A percentile compares a stretch with the other conserved stretches of the same genome.
Evolutionary conservation across 768 basidiomycete species (phyloP).

Genomic region (Russula brevipes): DNA sequence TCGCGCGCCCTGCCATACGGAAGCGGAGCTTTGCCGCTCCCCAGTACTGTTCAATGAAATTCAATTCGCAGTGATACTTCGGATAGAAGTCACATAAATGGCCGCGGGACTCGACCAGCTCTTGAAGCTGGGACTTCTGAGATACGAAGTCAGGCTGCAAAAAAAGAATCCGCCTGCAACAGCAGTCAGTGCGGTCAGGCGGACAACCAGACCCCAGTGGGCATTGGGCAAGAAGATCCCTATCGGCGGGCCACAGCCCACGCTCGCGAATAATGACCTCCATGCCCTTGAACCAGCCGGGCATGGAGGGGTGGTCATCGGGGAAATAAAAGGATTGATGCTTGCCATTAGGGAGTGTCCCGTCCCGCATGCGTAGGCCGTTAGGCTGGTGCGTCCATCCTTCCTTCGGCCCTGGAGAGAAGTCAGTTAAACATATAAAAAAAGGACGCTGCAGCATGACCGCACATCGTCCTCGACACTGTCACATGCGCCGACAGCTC

Average conservation of each 20-base stretch:
- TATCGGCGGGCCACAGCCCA: too few relatives aligned
- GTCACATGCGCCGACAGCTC: too few relatives aligned
- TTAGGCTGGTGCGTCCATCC: background rate
- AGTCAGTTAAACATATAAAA: too few relatives aligned
- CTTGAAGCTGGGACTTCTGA: background rate
- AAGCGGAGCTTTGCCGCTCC: background rate
- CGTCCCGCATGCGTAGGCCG: background rate
- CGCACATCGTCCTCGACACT: too few relatives aligned
- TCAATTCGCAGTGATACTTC: background rate
- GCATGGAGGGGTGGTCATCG: background rate
- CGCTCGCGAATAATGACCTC: too few relatives aligned
- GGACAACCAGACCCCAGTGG: too few relatives aligned
- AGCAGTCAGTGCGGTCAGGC: background rate
- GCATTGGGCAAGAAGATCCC: too few relatives aligned
- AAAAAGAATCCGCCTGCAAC: background rate
- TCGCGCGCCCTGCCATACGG: background rate
- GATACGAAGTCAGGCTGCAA: background rate
- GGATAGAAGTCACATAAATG: background rate
- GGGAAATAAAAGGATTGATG: background rate
- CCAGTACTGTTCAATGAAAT: background rate
- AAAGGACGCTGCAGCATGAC: too few relatives aligned
- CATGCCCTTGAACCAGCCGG: too few relatives aligned
- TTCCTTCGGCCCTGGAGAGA: too few relatives aligned
- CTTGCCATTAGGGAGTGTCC: background rate
- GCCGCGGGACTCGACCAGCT: background rate